Base-by-base conservation (phyloP, 495 filamentous ascomycete genomes). In the Tuber aestivum region DNA sequence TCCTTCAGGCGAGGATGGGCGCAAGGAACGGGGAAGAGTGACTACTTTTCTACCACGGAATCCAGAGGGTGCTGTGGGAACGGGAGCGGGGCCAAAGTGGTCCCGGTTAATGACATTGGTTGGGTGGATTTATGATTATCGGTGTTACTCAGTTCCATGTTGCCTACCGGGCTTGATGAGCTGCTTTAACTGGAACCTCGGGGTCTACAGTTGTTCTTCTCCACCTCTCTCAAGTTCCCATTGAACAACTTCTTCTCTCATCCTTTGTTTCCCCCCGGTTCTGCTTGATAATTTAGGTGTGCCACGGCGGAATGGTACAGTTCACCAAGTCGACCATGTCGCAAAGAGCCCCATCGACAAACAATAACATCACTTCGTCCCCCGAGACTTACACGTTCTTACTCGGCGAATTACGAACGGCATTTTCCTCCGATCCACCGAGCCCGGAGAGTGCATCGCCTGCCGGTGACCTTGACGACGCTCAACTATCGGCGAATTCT, bases 331-430 rank as follows among this genome's bases (percentile, higher is more conserved):
- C n/a, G n/a, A 65, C 56, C 56, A 65, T 32, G 56, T 65, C 56
- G 56, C 56, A 65, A 65, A 65, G 56, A 65, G 56, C 56, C 50
- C 50, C 50, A 61, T 61, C 50, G 56, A 65, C 56, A 27, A 10
- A 27, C 27, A 65, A 65, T 65, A 27, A 32, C 27, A 16, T 3
- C 56, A n/a, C 56, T 32, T 27, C 56, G 1, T 32, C 56, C 56
- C 3, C n/a, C 10, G 12, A n/a, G 1, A n/a, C 21, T n/a, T 23
- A 56, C 48, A 65, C 56, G 18, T 65, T 65, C n/a, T 32, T 65
- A 18, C n/a, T 65, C n/a, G 56, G 56, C 12, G 56, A 65, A 65
- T 65, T 65, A 65, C 56, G 32, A 65, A 65, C 56, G 56, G 32
- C 56, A 32, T 14, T n/a, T 32, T 61, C 50, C 16, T 61, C 50